Evolutionary conservation across 2,329 filamentous ascomycete genomes (phyloP), one percentile per base, ranked within the genome.

Genomic region (Cladosporium oxysporum): DNA sequence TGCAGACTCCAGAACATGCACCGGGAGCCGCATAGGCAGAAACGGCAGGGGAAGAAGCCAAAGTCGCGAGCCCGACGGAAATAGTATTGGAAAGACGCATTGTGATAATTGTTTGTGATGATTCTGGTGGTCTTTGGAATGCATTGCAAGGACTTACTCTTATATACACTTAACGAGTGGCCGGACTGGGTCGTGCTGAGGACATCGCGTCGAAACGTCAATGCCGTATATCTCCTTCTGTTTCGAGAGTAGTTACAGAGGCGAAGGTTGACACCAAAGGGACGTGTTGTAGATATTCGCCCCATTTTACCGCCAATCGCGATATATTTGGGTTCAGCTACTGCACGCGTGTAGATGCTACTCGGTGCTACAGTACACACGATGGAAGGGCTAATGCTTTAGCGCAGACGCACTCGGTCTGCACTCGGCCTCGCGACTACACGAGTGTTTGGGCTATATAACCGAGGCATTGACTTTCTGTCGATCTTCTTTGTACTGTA

Each of bases 1-100:
- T 76, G 72, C 80, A 83, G 14, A 71, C 69, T 47, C 81, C 81
- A 11, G 73, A 76, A 74, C 80, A 82, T 28, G 76, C 31, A 59
- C 76, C 69, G 18, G 80, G 80, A 57, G 78, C 72, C 50, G 79
- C 75, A 67, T 81, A 81, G 41, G 75, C 78, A 60, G 73, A 31
- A 57, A 66, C 68, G n/a, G 65, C 50, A 11, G 69, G 29, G 11
- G 44, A 35, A 5, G 26, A 47, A 31, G 35, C 50, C 10, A 57
- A 12, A 18, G 50, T 52, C 23, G 49, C 50, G 26, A 57, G 23
- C 8, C n/a, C 26, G 10, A 57, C 26, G 26, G 50, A 23, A 7
- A 55, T 16, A 52, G 49, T 47, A n/a, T 63, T 57, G 50, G 28
- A 63, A 10, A 63, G 3, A 44, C n/a, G 61, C 61, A 63, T 63